Conservation (phyloP, 306 rosid genomes). For the Trichosanthes cucumerina region DNA sequence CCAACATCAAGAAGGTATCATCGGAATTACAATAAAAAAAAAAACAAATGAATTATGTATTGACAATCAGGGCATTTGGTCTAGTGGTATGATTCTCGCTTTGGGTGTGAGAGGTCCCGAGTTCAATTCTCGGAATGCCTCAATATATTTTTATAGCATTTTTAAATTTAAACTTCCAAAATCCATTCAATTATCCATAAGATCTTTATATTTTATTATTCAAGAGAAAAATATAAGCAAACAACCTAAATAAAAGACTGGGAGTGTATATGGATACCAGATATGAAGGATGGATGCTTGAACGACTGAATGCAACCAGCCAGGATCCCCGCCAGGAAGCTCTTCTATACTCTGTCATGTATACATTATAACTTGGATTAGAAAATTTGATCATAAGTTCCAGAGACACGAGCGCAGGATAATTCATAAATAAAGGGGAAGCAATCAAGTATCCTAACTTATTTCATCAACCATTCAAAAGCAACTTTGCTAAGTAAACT, state of each 20-base stretch:
- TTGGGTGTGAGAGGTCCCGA: constrained; percentile 1
- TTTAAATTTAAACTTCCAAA: neutral
- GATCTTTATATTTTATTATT: neutral
- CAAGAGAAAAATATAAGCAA: neutral
- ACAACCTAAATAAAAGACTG: neutral
- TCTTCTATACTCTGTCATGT: neutral
- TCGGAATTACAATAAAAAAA: neutral
- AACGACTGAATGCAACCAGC: neutral
- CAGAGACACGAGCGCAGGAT: neutral
- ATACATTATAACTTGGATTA: neutral
- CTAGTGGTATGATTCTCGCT: constrained; percentile 7
- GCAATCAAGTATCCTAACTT: neutral
- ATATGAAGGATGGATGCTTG: neutral
- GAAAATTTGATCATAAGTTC: neutral
- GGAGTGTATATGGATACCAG: neutral
- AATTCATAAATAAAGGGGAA: neutral
- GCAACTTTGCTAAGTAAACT: neutral
- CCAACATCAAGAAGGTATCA: neutral
- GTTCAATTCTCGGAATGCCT: constrained; percentile 20
- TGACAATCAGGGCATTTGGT: neutral
- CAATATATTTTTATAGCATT: neutral
- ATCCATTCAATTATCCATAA: neutral
- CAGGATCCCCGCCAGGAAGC: neutral
- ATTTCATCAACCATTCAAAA: neutral
- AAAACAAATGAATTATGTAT: neutral